Percentiles rank a stretch among this genome's conserved stretches.
phyloP scores from a whole-genome alignment of 2,329 filamentous ascomycete genomes.

The Fusarium siculi region DNA sequence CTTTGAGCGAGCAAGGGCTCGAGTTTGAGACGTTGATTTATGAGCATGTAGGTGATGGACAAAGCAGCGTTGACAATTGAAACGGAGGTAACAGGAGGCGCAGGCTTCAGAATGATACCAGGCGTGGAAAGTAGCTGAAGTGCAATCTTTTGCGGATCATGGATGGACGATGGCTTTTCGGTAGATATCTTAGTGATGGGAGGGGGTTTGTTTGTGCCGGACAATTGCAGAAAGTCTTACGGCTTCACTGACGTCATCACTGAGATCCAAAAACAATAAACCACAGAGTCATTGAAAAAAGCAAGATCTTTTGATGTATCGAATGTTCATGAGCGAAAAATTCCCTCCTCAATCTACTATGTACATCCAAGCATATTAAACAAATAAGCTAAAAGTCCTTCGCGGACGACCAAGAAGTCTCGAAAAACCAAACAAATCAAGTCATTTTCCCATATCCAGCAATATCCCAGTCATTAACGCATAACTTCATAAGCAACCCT shows the following conservation, averaged over 20 bases:
- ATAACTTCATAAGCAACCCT: conserved; percentile 27
- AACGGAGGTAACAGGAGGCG: background rate
- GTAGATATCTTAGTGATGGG: rapidly evolving
- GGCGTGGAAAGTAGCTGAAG: background rate
- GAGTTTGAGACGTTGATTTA: background rate
- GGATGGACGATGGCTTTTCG: rapidly evolving
- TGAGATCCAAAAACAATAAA: no score
- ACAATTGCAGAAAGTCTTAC: no score
- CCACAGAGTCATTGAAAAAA: background rate
- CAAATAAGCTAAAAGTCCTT: conserved; percentile 16
- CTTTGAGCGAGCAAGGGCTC: background rate
- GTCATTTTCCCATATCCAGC: conserved; percentile 6
- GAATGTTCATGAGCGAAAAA: background rate
- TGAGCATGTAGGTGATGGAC: background rate
- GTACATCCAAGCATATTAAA: conserved; percentile 20
- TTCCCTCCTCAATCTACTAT: conserved; percentile 3
- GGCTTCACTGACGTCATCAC: background rate
- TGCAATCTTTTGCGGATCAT: background rate
- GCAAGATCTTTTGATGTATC: background rate
- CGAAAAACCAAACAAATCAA: background rate
- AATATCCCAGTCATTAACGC: conserved; percentile 27
- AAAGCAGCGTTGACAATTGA: background rate
- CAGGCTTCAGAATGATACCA: background rate
- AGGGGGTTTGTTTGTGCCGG: no score
- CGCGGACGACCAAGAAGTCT: background rate